A percentile compares a stretch with the other conserved stretches of the same genome.
Conservation (phyloP, 116 monocot genomes). For the Posidonia oceanica region DNA sequence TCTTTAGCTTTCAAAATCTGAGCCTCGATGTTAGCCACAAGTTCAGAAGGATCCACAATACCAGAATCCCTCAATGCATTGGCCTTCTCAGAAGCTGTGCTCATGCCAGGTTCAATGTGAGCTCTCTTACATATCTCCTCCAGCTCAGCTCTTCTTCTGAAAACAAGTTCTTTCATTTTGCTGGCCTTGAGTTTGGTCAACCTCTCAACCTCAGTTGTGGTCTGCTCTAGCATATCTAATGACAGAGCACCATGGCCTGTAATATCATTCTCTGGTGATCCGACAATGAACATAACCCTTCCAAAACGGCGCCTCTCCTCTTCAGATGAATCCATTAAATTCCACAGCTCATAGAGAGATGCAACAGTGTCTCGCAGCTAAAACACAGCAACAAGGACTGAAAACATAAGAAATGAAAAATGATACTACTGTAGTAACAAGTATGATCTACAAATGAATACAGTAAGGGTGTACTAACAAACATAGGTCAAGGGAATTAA, state of each 20-base stretch:
- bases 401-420: constrained; percentile 1
- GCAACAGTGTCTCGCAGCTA: constrained; percentile 11
- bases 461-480: too few species aligned
- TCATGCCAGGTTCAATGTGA: constrained; percentile 38
- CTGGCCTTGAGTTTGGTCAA: constrained; percentile 56
- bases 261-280: constrained; percentile 52
- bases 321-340: constrained; percentile 67
- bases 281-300: constrained; percentile 64
- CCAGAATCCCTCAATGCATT: constrained; percentile 41
- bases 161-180: constrained; percentile 70
- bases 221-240: constrained; percentile 62
- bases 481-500: too few species aligned
- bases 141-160: constrained; percentile 46
- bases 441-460: constrained; percentile 27
- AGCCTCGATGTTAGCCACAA: constrained; percentile 49
- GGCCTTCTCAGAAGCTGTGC: constrained; percentile 32
- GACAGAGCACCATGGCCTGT: constrained; percentile 53
- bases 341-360: constrained; percentile 52
- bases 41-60: constrained; percentile 29
- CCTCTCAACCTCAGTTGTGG: constrained; percentile 56
- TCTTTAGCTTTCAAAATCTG: constrained; percentile 56
- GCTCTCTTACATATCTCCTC: constrained; percentile 46
- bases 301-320: constrained; percentile 49
- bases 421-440: not conserved
- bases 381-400: not conserved